Evolutionary conservation across 148 eudicot genomes (phyloP).

Genomic region (Persicaria maculosa): DNA sequence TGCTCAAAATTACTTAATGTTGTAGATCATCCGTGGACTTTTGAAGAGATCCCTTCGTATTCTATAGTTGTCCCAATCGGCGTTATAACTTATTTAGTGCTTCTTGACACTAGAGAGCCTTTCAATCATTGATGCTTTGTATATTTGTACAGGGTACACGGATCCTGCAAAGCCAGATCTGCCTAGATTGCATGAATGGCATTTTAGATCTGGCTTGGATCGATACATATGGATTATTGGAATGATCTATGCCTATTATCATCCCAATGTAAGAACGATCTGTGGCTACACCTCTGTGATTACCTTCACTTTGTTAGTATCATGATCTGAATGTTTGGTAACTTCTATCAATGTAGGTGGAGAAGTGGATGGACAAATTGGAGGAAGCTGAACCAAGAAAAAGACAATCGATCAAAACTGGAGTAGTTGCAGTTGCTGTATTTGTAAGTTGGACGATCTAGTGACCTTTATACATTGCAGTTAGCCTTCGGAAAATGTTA

Average conservation of each 20-base stretch:
- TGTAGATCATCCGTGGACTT: not conserved
- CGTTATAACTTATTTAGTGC: not conserved
- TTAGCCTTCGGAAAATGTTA: not conserved
- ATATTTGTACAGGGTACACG: conserved; percentile 48
- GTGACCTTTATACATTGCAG: not conserved
- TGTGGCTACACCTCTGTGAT: not conserved
- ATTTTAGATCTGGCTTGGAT: conserved; percentile 97
- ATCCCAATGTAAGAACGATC: conserved; percentile 56
- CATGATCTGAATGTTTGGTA: not conserved
- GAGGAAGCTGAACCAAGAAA: conserved; percentile 80
- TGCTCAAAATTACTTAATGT: not conserved
- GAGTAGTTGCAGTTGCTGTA: conserved; percentile 49
- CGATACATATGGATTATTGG: conserved; percentile 97
- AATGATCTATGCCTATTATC: conserved; percentile 92
- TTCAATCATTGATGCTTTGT: not conserved
- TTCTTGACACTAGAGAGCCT: not conserved
- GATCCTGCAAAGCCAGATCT: conserved; percentile 97
- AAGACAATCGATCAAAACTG: conserved; percentile 64
- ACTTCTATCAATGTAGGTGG: conserved; percentile 45
- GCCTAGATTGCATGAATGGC: conserved; percentile 91
- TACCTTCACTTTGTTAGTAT: not conserved
- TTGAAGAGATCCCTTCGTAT: not conserved
- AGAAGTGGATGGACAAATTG: conserved; percentile 87
- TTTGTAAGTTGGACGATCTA: conserved; percentile 34
- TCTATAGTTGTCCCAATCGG: not conserved